Evolutionary conservation across 148 eudicot species (phyloP).

Genomic region (Spergularia marina): DNA sequence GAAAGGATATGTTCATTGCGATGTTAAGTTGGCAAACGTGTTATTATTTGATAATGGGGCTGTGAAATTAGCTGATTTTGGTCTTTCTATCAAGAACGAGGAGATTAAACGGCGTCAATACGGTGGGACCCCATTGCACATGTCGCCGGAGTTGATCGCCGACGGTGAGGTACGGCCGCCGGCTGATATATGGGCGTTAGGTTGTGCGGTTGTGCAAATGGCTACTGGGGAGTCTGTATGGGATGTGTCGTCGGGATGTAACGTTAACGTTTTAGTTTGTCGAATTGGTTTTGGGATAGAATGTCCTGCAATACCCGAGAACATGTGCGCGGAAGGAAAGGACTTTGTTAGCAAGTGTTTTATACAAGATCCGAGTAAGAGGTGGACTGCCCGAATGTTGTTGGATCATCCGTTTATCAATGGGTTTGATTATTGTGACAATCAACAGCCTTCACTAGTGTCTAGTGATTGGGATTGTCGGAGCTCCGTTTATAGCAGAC

Average conservation of each 20-base stretch:
- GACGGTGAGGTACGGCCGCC: constrained; percentile 46
- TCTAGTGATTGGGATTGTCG: constrained; percentile 23
- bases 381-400: constrained; percentile 88
- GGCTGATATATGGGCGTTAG: constrained; percentile 82
- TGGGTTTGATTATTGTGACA: constrained; percentile 22
- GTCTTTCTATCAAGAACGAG: constrained; percentile 49
- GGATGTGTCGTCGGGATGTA: constrained; percentile 35
- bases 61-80: constrained; percentile 72
- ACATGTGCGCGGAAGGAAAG: constrained; percentile 46
- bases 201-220: constrained; percentile 76
- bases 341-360: constrained; percentile 72
- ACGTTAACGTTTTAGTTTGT: constrained; percentile 44
- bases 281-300: constrained; percentile 57
- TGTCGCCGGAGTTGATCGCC: constrained; percentile 81
- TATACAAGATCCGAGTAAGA: constrained; percentile 46
- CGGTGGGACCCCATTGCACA: constrained; percentile 80
- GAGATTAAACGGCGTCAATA: constrained; percentile 31
- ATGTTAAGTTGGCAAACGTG: constrained; percentile 65
- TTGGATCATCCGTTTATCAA: constrained; percentile 61
- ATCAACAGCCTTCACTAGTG: constrained; percentile 12
- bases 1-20: constrained; percentile 71
- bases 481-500: constrained; percentile 13
- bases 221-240: constrained; percentile 43
- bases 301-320: constrained; percentile 50
- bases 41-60: constrained; percentile 40